These are phyloP conservation scores for Mrakia frigida DNA, from an alignment of 768 basidiomycete species.

Conservation along the genomic window DNA sequence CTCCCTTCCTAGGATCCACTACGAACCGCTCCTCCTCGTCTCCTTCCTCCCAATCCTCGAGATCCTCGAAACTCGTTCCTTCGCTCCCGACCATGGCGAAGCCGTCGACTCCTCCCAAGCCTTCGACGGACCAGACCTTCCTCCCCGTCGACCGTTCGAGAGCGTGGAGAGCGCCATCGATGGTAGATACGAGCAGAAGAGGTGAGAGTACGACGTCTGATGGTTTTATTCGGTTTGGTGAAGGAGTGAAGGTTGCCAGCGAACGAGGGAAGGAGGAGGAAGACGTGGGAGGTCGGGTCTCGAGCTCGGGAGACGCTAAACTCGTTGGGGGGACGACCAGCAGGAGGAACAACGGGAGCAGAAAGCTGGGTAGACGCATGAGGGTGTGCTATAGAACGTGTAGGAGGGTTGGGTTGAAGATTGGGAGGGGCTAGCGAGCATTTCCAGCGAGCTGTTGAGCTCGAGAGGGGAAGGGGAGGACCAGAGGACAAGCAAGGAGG, in stretches of 20 bases:
- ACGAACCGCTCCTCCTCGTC: constrained; percentile 30
- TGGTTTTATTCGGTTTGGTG: not conserved
- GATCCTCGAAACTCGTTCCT: constrained; percentile 42
- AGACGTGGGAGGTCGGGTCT: constrained; percentile 11
- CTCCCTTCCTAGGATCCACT: constrained; percentile 24
- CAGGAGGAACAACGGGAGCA: not conserved
- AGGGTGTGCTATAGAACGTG: not conserved
- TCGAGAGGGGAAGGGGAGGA: not conserved
- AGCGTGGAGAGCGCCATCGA: constrained; percentile 93
- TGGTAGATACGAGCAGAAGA: constrained; percentile 77
- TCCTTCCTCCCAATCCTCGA: constrained; percentile 52
- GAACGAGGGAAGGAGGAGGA: not conserved
- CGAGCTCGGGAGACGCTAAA: constrained; percentile 14
- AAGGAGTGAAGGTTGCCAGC: not conserved
- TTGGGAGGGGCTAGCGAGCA: not conserved
- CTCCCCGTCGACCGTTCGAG: constrained; percentile 79
- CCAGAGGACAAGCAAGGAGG: too few relatives aligned
- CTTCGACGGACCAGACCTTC: constrained; percentile 79
- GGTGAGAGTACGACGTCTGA: constrained; percentile 12
- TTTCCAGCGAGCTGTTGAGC: constrained; percentile 14
- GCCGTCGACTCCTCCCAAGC: constrained; percentile 40
- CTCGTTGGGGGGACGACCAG: not conserved
- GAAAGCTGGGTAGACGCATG: not conserved
- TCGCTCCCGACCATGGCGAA: constrained; percentile 23
- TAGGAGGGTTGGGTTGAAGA: not conserved